Percentiles rank a stretch among this genome's conserved stretches.
phyloP scores from a whole-genome alignment of 306 rosid genomes.

The Ochetophila trinervis region DNA sequence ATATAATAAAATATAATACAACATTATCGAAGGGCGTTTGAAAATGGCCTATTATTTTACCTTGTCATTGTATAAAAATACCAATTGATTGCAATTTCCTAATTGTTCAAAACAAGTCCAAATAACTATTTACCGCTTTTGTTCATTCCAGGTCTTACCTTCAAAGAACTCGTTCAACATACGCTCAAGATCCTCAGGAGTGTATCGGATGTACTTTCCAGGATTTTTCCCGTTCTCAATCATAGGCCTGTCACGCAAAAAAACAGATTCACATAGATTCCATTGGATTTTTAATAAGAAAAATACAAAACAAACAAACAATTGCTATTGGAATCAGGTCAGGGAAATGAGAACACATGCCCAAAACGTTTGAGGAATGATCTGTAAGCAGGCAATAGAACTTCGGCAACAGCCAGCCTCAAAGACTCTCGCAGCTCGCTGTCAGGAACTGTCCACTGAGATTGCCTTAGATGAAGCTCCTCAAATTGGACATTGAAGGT shows the following conservation, averaged over 20 bases:
- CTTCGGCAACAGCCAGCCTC: constrained; percentile 93
- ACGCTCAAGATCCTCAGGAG: constrained; percentile 70
- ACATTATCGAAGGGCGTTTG: neutral
- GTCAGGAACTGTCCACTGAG: constrained; percentile 97
- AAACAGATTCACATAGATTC: neutral
- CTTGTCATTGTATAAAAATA: neutral
- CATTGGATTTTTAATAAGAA: no score
- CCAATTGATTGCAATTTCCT: neutral
- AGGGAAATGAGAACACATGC: constrained; percentile 32
- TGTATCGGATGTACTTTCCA: constrained; percentile 58
- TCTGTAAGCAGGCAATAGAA: constrained; percentile 90
- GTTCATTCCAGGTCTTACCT: constrained; percentile 82
- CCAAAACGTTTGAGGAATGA: constrained; percentile 87
- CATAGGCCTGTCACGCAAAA: constrained; percentile 64
- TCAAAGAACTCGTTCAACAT: constrained; percentile 88
- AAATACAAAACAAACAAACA: neutral
- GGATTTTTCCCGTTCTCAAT: constrained; percentile 86
- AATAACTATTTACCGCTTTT: constrained; percentile 45
- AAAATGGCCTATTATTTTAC: constrained; percentile 4
- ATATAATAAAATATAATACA: no score
- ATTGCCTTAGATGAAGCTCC: constrained; percentile 85
- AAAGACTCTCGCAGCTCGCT: constrained; percentile 93
- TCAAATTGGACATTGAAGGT: constrained; percentile 81
- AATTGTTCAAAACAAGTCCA: no score
- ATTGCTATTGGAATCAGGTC: neutral